Conservation (phyloP, 1,284 basidiomycete species). For the Fomitopsis betulina region DNA sequence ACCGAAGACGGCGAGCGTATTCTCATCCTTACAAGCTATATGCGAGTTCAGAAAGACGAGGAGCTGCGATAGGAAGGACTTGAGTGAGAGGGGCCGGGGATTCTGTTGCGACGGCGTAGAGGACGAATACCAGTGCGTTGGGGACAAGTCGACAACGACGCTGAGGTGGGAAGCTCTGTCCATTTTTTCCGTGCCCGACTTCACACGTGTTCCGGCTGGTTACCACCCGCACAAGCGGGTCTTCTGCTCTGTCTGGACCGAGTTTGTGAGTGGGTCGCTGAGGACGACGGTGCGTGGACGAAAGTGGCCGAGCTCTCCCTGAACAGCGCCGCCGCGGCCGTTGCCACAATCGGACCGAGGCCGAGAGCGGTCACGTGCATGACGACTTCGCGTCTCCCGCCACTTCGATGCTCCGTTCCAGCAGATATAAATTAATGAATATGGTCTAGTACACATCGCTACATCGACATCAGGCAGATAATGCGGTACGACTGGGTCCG, state of each 20-base stretch:
- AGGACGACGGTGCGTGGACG: background rate
- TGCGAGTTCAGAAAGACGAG: conserved; percentile 93
- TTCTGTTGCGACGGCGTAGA: conserved; percentile 36
- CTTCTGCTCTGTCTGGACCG: background rate
- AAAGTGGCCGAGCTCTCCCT: background rate
- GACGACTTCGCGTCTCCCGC: no score
- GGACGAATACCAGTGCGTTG: conserved; percentile 75
- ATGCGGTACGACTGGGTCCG: no score
- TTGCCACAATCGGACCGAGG: background rate
- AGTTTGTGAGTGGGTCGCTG: background rate
- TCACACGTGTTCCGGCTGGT: no score
- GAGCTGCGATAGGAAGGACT: conserved; percentile 72
- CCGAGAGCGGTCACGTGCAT: background rate
- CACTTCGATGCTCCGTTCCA: no score
- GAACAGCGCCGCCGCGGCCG: background rate
- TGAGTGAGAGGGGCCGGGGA: conserved; percentile 51
- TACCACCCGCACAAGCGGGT: background rate
- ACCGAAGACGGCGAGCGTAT: conserved; percentile 88
- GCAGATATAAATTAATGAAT: no score
- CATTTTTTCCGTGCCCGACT: conserved; percentile 26
- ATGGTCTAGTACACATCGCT: no score
- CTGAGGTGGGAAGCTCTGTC: conserved; percentile 69
- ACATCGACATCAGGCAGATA: no score
- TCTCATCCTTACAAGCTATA: conserved; percentile 87
- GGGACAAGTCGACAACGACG: conserved; percentile 80